Evolutionary conservation across 164 flowering plant genomes (phyloP), one percentile per base, ranked within the genome.

Genomic region (Vitis rupestris): DNA sequence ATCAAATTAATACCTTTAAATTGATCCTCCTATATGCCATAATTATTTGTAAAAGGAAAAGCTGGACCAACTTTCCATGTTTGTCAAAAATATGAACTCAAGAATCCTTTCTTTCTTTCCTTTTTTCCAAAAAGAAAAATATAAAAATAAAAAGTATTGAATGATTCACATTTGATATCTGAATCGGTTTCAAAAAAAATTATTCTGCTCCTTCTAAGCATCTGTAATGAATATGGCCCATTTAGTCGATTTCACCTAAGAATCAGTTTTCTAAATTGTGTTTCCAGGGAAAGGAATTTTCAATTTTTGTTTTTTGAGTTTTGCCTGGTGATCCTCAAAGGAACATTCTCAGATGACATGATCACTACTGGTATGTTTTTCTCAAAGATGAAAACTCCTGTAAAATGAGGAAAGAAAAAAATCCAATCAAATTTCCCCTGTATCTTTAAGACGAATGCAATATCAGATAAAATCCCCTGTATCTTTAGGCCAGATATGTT

Each of bases 331-430:
- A 94, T 94, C 59, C 97, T 88, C 64, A 94, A 83, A 65, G 94
- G 96, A 57, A 87, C 91, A 80, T 94, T 88, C 80, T 94, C 97
- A 67, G 98, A 94, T 56, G 98, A 94, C 98, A 94, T 94, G 65
- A 94, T 88, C 29, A 91, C 98, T 8, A 94, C 96, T 15, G 98
- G 98, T 61, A 94, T 91, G 79, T 91, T 82, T 77, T 79, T 19
- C 19, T 90, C 50, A 91, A 67, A 58, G 84, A 79, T 56, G 94
- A 81, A 16, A 97, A 90, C 79, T 87, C 94, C 97, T 93, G 88
- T 31, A 83, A 72, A 74, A 60, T 55, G 2, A 55, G 19, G 30
- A 29, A 68, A 3, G 37, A 5, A 31, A 31, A 31, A 31, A 61
- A 16, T 9, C 17, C 48, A 23, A 37, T 9, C 10, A 37, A 56